Base-by-base conservation (phyloP, 2,329 filamentous ascomycete genomes). In the Trichophaea hybrida region DNA sequence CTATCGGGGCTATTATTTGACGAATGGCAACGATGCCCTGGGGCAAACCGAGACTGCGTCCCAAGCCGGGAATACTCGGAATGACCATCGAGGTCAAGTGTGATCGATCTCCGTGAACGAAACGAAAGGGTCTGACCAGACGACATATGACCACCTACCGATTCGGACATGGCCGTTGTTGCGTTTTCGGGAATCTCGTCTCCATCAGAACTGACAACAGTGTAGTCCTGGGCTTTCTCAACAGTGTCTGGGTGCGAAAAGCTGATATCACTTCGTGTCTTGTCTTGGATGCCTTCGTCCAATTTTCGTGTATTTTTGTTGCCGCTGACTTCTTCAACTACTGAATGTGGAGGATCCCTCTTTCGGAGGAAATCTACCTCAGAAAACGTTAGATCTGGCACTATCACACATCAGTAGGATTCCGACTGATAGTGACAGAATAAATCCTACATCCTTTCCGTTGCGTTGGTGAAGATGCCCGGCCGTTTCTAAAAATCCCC, bases 321-420 rank as follows among this genome's bases (percentile, higher is more conserved):
- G 13, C n/a, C 24, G 40, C 40, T 17, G 32, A n/a, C 13, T 35
- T 37, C 53, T 31, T 43, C 37, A 6, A 40, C 15, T 17, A 6
- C 35, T 13, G 10, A 31, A 8, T 13, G 31, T 31, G 17, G 32
- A 24, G 55, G 24, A 6, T 57, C 44, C 34, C 24, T 50, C n/a
- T 55, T 48, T 7, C 24, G 38, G 46, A 76, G 69, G 62, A 78
- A 76, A 6, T 72, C 68, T 74, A 79, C 77, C 55, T 77, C 72
- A 32, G 78, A 78, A 62, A 80, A 81, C 1, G 72, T 71, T 15
- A 81, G 72, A 61, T 81, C 78, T 4, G 75, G 70, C 33, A 80
- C 79, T 80, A 60, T 58, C 15, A 33, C 12, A 51, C 38, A 32
- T 51, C n/a, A 51, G 48, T 32, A 15, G 48, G 31, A 24, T 32